Base-by-base conservation (phyloP, 305 asterid genomes). In the Solanum aculeatissimum region DNA sequence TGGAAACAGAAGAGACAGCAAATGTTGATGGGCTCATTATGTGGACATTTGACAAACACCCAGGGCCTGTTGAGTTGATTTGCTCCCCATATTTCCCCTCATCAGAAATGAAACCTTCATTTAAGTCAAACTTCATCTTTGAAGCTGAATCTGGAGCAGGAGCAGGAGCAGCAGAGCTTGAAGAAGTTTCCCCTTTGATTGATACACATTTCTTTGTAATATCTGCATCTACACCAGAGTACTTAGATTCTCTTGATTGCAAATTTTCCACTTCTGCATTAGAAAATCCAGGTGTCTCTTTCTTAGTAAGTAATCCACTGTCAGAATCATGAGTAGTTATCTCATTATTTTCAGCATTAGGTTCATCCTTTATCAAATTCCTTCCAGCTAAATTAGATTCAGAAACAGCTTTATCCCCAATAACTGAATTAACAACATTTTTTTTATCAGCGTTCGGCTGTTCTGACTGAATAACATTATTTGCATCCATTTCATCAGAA, bases 71-170 rank as follows among this genome's bases (percentile, higher is more conserved):
- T 27, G 16, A 54, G 74, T 42, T 87, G 43, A 83, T 55, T 40
- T 87, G 83, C 77, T 89, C 92, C 86, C 85, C 92, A 65, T 80
- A 87, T 77, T 87, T 86, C 75, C 88, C 91, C 55, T 91, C 95
- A 86, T 91, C 92, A 4, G 79, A 86, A 81, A 82, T 63, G 53
- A 91, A 85, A 38, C 93, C 91, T 86, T 92, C 95, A 53, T 92
- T 92, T 83, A 92, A 84, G 83, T 92, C 95, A 13, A 92, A 92
- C 43, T 84, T 87, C 62, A 92, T 75, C 84, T 89, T 92, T 27
- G 89, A 77, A 38, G 86, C 86, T 21, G 80, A 77, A 71, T 87
- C 89, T 49, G 89, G 57, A 60, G 83, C 87, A 54, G 66, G 53
- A 60, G 83, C 87, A 54, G 66, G 77, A 19, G 88, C 86, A 70